These are phyloP conservation scores for Aspergillus ochraceus DNA, from an alignment of 2,329 filamentous ascomycete species.

Conservation along the genomic window DNA sequence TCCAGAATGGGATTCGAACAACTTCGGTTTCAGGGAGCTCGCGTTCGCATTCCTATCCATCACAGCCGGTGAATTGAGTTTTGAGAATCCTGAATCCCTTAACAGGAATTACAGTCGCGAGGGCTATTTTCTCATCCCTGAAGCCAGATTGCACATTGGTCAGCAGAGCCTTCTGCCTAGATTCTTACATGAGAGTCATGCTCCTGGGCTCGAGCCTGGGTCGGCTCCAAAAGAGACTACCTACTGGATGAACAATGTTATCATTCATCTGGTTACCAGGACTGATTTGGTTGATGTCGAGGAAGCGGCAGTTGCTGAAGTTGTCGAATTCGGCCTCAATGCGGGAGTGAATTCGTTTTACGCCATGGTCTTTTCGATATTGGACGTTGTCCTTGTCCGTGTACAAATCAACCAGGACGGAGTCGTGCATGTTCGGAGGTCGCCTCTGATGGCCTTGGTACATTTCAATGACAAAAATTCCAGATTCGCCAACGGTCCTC, in stretches of 20 bases:
- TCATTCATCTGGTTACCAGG: constrained; percentile 14
- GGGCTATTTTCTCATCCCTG: constrained; percentile 15
- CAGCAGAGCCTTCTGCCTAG: constrained; percentile 14
- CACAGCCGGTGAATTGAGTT: constrained; percentile 16
- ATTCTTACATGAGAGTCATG: constrained; percentile 16
- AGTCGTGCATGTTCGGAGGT: constrained; percentile 8
- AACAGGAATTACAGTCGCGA: constrained; percentile 11
- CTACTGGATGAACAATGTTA: constrained; percentile 17
- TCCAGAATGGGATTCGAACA: constrained; percentile 10
- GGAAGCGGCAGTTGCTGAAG: constrained; percentile 14
- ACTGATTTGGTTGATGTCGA: constrained; percentile 16
- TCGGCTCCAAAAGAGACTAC: constrained; percentile 15
- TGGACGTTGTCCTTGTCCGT: constrained; percentile 17
- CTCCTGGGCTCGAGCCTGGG: constrained; percentile 14
- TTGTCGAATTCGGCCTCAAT: constrained; percentile 14
- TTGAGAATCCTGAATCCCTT: constrained; percentile 3
- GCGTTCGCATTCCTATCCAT: constrained; percentile 18
- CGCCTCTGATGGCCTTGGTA: constrained; percentile 14
- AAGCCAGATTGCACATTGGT: neutral
- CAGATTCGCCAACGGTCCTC: constrained; percentile 7
- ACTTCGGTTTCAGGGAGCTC: constrained; percentile 19
- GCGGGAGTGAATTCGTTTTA: constrained; percentile 12
- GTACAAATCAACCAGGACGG: constrained; percentile 6
- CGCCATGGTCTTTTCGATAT: constrained; percentile 19
- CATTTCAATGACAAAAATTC: constrained; percentile 13